Percentiles rank a stretch among this genome's conserved stretches.
These are phyloP conservation scores for Starmerella scarabaei DNA, from an alignment of 805 yeast species.

Conservation along the genomic window DNA sequence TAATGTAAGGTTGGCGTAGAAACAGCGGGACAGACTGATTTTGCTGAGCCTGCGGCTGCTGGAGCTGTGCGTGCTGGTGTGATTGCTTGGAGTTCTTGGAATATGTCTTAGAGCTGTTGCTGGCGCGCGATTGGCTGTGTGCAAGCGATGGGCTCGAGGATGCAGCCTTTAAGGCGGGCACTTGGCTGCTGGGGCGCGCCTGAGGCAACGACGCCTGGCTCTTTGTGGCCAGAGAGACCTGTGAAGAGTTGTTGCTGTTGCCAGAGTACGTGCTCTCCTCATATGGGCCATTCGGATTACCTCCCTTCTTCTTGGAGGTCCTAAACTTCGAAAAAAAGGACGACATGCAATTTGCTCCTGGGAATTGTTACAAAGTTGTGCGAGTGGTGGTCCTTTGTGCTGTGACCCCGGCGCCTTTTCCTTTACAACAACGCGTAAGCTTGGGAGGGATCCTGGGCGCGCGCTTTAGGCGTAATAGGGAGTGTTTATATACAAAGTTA, in stretches of 20 bases:
- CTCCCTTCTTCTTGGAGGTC: slow-evolving; percentile 14
- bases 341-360: slow-evolving; percentile 16
- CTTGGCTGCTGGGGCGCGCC: neutral
- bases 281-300: neutral
- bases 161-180: neutral
- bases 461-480: too few species aligned
- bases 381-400: too few species aligned
- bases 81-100: slow-evolving; percentile 1
- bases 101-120: neutral
- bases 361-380: too few species aligned
- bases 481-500: too few species aligned
- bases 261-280: slow-evolving; percentile 1
- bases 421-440: too few species aligned
- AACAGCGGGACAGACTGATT: slow-evolving; percentile 44
- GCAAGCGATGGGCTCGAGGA: neutral
- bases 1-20: slow-evolving; percentile 81
- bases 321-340: slow-evolving; percentile 17
- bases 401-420: too few species aligned
- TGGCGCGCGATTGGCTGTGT: neutral
- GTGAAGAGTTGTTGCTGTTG: slow-evolving; percentile 15
- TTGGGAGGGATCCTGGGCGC: too few species aligned
- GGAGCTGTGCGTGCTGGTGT: neutral
- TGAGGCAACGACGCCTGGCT: slow-evolving; percentile 7
- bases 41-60: neutral
- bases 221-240: slow-evolving; percentile 9